Evolutionary conservation across 768 basidiomycete genomes (phyloP), one percentile per base, ranked within the genome.

Genomic region (Rhodocollybia butyracea): DNA sequence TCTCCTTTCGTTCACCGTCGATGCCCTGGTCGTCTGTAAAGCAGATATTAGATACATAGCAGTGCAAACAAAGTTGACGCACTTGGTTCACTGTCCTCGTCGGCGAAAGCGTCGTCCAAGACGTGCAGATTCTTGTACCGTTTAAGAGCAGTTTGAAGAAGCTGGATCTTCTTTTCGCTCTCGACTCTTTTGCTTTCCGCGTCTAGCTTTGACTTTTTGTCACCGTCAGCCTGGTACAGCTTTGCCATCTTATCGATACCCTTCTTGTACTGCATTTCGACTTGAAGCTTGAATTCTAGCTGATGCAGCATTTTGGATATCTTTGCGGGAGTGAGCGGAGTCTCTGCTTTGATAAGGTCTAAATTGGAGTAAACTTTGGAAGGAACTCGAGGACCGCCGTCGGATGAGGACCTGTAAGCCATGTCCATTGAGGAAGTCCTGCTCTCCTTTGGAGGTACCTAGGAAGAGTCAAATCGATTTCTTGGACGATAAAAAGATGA

Each of bases 171-270:
- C 71, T 90, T 90, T 66, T 98, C 94, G 68, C 90, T 94, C 72
- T 99, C 97, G 27, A 95, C 79, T 59, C 88, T 84, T 74, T 99
- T 98, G 68, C 86, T 86, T 67, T 96, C 94, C 2, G 95, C 94
- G 68, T 98, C 96, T 12, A 84, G 85, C 64, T 90, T 84, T 41
- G 94, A 89, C 69, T 92, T 93, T 82, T 96, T 96, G 77, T 99
- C 97, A 52, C 95, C 96, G 65, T 99, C 97, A 5, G 89, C 91
- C 64, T 93, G 86, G 69, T 98, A 98, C 30, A 98, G 80, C 71
- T 91, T 95, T 34, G 88, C 91, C 97, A 99, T 99, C 77, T 98
- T 98, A 74, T 98, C 95, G 60, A 98, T 97, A 39, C 97, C 97
- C 68, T 88, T 83, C 78, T 95, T 96, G 78, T 98, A 98, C 73